Percentiles rank a stretch among this genome's conserved stretches.
phyloP scores from a whole-genome alignment of 371 early-diverging fungal genomes.

The Saksenaea vasiformis region DNA sequence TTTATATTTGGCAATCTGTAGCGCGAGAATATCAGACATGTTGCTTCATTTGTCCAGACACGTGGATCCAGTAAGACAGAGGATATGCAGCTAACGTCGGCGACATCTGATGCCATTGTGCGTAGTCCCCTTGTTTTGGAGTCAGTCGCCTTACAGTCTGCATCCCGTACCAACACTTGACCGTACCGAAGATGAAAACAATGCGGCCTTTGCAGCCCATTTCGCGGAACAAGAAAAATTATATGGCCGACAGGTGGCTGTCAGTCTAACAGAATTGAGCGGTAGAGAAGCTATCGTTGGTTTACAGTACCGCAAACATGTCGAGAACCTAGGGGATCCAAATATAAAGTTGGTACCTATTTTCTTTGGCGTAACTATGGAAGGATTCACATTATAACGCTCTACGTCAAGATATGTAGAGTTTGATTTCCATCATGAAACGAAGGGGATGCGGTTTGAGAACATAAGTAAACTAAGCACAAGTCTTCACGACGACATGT shows the following conservation, averaged over 20 bases:
- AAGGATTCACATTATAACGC: not conserved
- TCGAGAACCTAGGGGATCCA: conserved; percentile 45
- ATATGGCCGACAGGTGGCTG: conserved; percentile 80
- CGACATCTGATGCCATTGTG: not conserved
- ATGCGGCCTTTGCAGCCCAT: conserved; percentile 59
- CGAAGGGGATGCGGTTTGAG: conserved; percentile 58
- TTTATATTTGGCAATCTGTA: conserved; percentile 10
- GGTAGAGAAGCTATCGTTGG: conserved; percentile 61
- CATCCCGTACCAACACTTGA: conserved; percentile 68
- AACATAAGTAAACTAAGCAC: conserved; percentile 49
- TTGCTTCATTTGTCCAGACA: conserved; percentile 67
- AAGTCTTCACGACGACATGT: conserved; percentile 44
- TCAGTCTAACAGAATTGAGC: conserved; percentile 73
- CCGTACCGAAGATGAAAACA: conserved; percentile 57
- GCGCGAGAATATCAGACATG: conserved; percentile 51
- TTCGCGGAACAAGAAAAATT: conserved; percentile 60
- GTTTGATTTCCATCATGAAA: conserved; percentile 91
- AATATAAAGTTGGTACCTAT: conserved; percentile 39
- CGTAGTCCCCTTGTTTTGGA: conserved; percentile 67
- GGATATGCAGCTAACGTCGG: not conserved
- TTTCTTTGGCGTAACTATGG: not conserved
- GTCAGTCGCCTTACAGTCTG: conserved; percentile 68
- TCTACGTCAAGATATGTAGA: conserved; percentile 66
- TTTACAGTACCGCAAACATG: conserved; percentile 44
- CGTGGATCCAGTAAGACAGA: conserved; percentile 57